Conservation (phyloP, 2,329 filamentous ascomycete species). For the Cryphonectria naterciae region DNA sequence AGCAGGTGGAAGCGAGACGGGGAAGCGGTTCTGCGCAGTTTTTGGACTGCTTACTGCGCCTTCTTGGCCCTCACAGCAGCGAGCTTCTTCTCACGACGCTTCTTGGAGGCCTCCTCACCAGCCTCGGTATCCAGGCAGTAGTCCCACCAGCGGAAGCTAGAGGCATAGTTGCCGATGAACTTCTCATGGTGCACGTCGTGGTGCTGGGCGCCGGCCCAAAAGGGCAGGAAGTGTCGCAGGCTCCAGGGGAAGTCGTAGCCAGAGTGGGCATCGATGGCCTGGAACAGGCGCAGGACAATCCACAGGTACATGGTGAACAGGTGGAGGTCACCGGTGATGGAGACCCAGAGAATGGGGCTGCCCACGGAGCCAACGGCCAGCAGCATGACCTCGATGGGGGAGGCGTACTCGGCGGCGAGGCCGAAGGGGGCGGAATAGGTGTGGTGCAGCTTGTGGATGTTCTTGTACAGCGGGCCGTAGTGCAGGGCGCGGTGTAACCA, state of each 20-base stretch:
- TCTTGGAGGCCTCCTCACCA: constrained; percentile 82
- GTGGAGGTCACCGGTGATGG: constrained; percentile 83
- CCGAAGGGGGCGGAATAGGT: constrained; percentile 98
- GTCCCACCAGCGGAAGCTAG: constrained; percentile 99
- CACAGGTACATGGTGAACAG: constrained; percentile 97
- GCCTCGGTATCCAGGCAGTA: constrained; percentile 92
- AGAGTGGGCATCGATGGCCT: constrained; percentile 96
- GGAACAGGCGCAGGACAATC: constrained; percentile 91
- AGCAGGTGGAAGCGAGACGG: background rate
- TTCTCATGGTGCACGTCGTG: constrained; percentile 98
- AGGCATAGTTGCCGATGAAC: constrained; percentile 97
- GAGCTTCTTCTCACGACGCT: constrained; percentile 77
- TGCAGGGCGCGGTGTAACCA: constrained; percentile 93
- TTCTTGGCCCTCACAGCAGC: constrained; percentile 69
- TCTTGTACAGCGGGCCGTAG: constrained; percentile 93
- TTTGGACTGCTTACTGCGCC: constrained; percentile 55
- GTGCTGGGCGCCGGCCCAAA: constrained; percentile 97
- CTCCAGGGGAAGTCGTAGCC: constrained; percentile 99
- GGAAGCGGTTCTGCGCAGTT: background rate
- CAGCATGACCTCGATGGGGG: constrained; percentile 94
- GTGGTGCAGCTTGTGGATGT: constrained; percentile 98
- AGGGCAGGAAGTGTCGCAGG: constrained; percentile 90
- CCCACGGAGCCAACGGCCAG: constrained; percentile 87
- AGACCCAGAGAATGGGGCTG: constrained; percentile 81
- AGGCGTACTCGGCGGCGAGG: constrained; percentile 94